Evolutionary conservation across 2,329 filamentous ascomycete species (phyloP).

Genomic region (Xylariales sp.): DNA sequence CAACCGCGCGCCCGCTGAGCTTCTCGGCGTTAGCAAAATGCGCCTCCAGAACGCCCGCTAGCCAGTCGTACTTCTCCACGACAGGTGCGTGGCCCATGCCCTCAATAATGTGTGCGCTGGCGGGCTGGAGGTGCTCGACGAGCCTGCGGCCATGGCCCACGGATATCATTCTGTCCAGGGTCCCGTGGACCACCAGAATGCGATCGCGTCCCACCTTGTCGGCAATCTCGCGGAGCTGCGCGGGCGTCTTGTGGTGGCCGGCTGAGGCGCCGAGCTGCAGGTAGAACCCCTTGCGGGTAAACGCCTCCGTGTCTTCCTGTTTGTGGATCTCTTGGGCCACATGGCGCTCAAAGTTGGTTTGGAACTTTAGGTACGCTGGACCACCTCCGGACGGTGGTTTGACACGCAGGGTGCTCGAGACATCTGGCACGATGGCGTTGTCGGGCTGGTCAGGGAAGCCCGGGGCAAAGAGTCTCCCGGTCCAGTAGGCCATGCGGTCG

Average conservation of each 20-base stretch:
- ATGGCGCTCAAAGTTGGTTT: slow-evolving; percentile 76
- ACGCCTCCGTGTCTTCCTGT: slow-evolving; percentile 54
- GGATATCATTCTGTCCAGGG: slow-evolving; percentile 72
- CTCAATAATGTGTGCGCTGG: slow-evolving; percentile 58
- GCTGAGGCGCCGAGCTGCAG: slow-evolving; percentile 74
- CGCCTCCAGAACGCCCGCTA: slow-evolving; percentile 59
- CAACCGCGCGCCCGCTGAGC: slow-evolving; percentile 30
- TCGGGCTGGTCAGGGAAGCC: slow-evolving; percentile 62
- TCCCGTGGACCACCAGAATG: slow-evolving; percentile 76
- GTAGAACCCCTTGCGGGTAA: slow-evolving; percentile 65
- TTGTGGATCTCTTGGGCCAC: slow-evolving; percentile 76
- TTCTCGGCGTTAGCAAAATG: slow-evolving; percentile 48
- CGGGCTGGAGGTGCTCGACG: slow-evolving; percentile 60
- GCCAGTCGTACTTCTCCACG: slow-evolving; percentile 66
- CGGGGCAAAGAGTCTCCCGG: slow-evolving; percentile 60
- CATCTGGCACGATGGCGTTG: slow-evolving; percentile 43
- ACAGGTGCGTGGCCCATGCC: slow-evolving; percentile 72
- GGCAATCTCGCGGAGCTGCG: slow-evolving; percentile 61
- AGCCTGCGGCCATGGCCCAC: slow-evolving; percentile 66
- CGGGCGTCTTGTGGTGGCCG: slow-evolving; percentile 71
- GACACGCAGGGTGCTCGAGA: slow-evolving; percentile 32
- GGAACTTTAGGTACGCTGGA: slow-evolving; percentile 55
- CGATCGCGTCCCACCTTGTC: slow-evolving; percentile 67
- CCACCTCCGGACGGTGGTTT: slow-evolving; percentile 23
- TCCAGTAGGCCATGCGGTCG: slow-evolving; percentile 58